Conservation (phyloP, 805 yeast genomes). For the Schwanniomyces vanrijiae region DNA sequence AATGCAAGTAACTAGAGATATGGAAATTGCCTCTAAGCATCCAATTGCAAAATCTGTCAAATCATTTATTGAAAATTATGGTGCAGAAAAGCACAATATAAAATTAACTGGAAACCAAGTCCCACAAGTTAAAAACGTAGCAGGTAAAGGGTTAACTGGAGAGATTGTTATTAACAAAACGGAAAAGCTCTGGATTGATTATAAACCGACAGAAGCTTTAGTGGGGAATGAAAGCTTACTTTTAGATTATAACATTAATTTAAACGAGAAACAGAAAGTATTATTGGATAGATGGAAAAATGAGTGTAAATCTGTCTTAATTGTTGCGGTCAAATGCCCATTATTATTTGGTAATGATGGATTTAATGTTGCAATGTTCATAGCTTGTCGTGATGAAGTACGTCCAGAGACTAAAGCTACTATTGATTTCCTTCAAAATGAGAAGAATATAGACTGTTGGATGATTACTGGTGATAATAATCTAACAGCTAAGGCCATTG, state of each 20-base stretch:
- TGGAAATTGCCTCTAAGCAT: conserved; percentile 66
- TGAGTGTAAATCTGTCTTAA: conserved; percentile 62
- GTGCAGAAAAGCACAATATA: conserved; percentile 18
- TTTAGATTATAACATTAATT: conserved; percentile 42
- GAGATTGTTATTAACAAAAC: conserved; percentile 17
- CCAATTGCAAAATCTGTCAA: conserved; percentile 65
- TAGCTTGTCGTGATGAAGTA: conserved; percentile 62
- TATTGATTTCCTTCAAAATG: conserved; percentile 32
- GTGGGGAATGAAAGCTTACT: conserved; percentile 65
- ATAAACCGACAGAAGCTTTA: conserved; percentile 36
- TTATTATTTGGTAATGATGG: conserved; percentile 23
- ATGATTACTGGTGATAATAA: conserved; percentile 78
- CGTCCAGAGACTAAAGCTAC: conserved; percentile 58
- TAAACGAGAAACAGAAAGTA: conserved; percentile 33
- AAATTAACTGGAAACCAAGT: conserved; percentile 34
- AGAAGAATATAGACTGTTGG: conserved; percentile 58
- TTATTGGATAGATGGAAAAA: conserved; percentile 54
- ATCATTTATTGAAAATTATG: conserved; percentile 29
- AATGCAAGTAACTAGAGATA: conserved; percentile 52
- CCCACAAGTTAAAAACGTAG: conserved; percentile 49
- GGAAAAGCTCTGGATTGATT: conserved; percentile 31
- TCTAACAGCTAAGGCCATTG: conserved; percentile 67
- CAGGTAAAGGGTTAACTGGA: conserved; percentile 64
- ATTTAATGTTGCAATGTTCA: conserved; percentile 42
- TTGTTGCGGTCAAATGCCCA: conserved; percentile 46